Evolutionary conservation across 306 rosid species (phyloP), one percentile per base, ranked within the genome.

Genomic region (Cucurbita moschata): DNA sequence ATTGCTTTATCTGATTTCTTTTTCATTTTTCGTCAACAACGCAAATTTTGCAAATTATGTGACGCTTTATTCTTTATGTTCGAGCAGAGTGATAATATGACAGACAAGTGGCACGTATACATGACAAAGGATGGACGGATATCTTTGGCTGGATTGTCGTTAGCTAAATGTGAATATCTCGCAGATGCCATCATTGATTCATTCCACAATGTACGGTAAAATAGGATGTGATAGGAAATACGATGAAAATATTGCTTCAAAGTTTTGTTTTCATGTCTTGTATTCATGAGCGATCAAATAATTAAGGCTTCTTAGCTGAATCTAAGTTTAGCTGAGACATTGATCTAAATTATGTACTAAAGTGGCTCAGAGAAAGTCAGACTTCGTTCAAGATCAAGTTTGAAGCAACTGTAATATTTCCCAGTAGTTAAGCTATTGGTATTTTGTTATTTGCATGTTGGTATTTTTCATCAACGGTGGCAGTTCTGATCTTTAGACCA

Each of bases 71-170:
- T 47, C 73, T 68, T 47, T 50, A 49, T 69, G 43, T 70, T 35
- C 26, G 35, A 76, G 49, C 92, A 94, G 99, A 89, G 86, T 70
- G 97, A 91, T 76, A 87, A 88, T 74, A 91, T 91, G 97, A 89
- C 99, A 10, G 86, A 88, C 77, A 94, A 91, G 84, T 94, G 99
- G 99, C 96, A 83, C 58, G 89, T 91, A 76, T 91, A 87, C 97
- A 89, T 94, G 99, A 91, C 99, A 70, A 91, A 94, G 87, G 99
- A 91, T 63, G 99, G 99, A 82, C 88, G 99, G 81, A 91, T 91
- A 80, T 94, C 99, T 63, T 75, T 94, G 80, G 99, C 99, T 26
- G 97, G 99, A 21, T 84, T 94, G 80, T 91, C 92, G 6, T 80
- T 91, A 81, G 96, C 96, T 58, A 91, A 91, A 78, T 87, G 95